phyloP scores from a whole-genome alignment of 371 early-diverging fungal genomes.

The Rhizopus arrhizus region DNA sequence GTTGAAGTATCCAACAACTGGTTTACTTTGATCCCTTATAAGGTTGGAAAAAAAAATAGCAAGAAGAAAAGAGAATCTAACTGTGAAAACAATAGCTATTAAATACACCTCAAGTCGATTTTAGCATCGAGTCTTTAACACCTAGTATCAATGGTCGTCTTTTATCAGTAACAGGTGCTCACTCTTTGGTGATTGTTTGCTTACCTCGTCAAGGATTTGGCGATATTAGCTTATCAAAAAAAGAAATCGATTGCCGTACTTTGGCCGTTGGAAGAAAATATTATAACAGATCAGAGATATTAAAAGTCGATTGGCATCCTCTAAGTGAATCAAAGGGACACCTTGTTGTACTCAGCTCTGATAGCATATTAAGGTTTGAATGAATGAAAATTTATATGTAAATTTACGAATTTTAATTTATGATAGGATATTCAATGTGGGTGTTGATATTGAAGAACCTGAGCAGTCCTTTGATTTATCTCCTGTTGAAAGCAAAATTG shows the following conservation, averaged over 20 bases:
- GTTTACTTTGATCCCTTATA: constrained; percentile 43
- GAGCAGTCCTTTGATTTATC: constrained; percentile 52
- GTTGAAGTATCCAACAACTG: constrained; percentile 15
- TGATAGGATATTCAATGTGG: constrained; percentile 46
- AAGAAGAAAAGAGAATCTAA: neutral
- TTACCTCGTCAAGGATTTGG: constrained; percentile 36
- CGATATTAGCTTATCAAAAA: constrained; percentile 5
- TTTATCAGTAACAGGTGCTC: constrained; percentile 36
- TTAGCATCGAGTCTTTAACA: constrained; percentile 32
- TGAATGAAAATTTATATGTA: neutral
- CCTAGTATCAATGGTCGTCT: constrained; percentile 38
- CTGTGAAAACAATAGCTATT: constrained; percentile 29
- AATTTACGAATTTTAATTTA: no score
- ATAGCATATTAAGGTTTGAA: constrained; percentile 36
- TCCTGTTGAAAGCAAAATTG: constrained; percentile 20
- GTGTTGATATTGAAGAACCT: constrained; percentile 38
- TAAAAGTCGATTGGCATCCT: constrained; percentile 49
- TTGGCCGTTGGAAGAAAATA: constrained; percentile 28
- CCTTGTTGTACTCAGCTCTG: constrained; percentile 39
- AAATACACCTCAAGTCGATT: constrained; percentile 43
- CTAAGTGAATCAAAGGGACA: constrained; percentile 48
- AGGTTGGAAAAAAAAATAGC: constrained; percentile 25
- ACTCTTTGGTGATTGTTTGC: constrained; percentile 31
- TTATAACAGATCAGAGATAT: constrained; percentile 19
- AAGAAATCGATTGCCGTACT: constrained; percentile 33